A percentile compares a stretch with the other conserved stretches of the same genome.
phyloP scores from a whole-genome alignment of 2,329 filamentous ascomycete genomes.

The Tolypocladium ovalisporum region DNA sequence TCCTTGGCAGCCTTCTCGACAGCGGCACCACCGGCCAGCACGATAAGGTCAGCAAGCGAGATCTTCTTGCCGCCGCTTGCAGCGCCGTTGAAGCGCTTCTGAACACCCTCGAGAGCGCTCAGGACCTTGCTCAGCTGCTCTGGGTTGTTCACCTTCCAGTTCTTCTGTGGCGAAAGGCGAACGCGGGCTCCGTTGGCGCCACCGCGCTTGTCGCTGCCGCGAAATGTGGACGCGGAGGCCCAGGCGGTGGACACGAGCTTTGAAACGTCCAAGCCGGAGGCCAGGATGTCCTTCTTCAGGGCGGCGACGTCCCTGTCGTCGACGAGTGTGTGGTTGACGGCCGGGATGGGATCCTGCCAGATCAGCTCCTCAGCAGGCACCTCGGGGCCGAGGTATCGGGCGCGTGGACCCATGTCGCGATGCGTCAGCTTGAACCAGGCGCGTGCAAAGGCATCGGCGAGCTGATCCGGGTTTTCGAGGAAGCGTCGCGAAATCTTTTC shows the following conservation, averaged over 20 bases:
- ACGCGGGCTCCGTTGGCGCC: constrained; percentile 74
- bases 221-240: constrained; percentile 62
- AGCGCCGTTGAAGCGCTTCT: constrained; percentile 54
- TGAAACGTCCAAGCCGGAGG: constrained; percentile 45
- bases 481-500: constrained; percentile 66
- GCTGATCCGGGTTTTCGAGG: constrained; percentile 56
- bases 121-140: constrained; percentile 52
- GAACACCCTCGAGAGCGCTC: constrained; percentile 48
- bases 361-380: constrained; percentile 56
- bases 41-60: constrained; percentile 69
- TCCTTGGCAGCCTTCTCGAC: constrained; percentile 57
- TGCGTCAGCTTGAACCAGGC: constrained; percentile 81
- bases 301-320: constrained; percentile 50
- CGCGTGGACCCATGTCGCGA: constrained; percentile 64
- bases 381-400: constrained; percentile 65
- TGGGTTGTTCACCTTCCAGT: constrained; percentile 69
- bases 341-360: constrained; percentile 67
- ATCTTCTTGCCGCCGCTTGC: constrained; percentile 55
- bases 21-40: constrained; percentile 59
- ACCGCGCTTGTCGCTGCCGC: constrained; percentile 68
- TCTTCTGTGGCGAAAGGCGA: constrained; percentile 58
- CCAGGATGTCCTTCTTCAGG: constrained; percentile 59
- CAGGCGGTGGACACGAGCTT: constrained; percentile 58
- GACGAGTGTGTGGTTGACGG: constrained; percentile 44
- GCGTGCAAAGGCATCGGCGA: constrained; percentile 57